phyloP scores from a whole-genome alignment of 176 grass and related monocot species.

The Ensete ventricosum region DNA sequence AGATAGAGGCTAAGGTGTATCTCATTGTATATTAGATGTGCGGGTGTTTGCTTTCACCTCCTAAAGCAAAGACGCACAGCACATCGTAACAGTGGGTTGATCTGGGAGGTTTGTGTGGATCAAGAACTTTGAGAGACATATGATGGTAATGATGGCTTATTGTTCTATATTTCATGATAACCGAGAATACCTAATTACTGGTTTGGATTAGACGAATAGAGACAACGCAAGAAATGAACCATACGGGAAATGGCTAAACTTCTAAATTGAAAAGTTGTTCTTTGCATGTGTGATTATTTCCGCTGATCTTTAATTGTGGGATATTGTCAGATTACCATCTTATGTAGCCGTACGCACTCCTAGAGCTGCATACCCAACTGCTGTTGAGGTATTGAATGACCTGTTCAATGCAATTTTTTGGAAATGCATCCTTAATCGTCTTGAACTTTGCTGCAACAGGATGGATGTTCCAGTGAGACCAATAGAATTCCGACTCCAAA shows the following conservation, averaged over 20 bases:
- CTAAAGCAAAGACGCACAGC: neutral
- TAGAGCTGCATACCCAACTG: constrained; percentile 50
- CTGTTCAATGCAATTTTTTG: constrained; percentile 34
- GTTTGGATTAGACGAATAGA: neutral
- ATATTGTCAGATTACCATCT: constrained; percentile 17
- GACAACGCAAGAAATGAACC: neutral
- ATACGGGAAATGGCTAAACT: neutral
- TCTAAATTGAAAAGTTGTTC: neutral
- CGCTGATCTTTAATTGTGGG: constrained; percentile 5
- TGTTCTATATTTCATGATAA: neutral
- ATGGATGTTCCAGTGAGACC: constrained; percentile 53
- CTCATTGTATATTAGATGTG: neutral
- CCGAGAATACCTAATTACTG: neutral
- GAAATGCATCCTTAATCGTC: constrained; percentile 35
- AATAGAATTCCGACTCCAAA: constrained; percentile 77
- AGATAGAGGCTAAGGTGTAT: neutral
- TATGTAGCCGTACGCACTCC: constrained; percentile 50
- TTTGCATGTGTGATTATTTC: neutral
- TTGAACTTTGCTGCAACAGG: constrained; percentile 53
- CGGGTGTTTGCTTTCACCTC: neutral
- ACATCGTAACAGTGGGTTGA: neutral
- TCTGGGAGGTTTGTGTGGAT: neutral
- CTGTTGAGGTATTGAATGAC: constrained; percentile 74
- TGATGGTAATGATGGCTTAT: neutral
- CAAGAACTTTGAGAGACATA: too few relatives aligned